These are phyloP conservation scores for Parietichytrium sp. DNA, from an alignment of 108 stramenopile genomes.

Conservation along the genomic window DNA sequence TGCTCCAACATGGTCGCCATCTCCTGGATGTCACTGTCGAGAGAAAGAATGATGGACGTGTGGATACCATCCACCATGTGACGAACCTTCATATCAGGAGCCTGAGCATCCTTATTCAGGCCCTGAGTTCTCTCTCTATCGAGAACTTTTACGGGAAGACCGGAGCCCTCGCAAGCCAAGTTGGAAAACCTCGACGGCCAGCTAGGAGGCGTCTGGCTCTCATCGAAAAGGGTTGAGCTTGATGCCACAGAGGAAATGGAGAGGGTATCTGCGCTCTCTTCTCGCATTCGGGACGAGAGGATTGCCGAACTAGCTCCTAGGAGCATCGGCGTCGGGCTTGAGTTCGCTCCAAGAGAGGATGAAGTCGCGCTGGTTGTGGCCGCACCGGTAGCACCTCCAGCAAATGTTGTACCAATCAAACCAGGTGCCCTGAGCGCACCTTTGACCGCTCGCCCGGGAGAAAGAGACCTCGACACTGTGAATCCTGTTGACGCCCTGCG, in stretches of 20 bases:
- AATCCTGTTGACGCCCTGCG: too few species aligned
- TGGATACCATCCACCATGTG: neutral
- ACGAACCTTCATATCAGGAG: neutral
- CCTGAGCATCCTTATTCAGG: neutral
- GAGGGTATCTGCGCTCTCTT: slow-evolving; percentile 10
- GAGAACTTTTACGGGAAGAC: neutral
- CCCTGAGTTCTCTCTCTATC: neutral
- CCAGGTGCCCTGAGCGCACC: neutral
- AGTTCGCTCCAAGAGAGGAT: too few species aligned
- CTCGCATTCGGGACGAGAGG: neutral
- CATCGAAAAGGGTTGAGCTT: neutral
- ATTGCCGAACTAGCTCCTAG: too few species aligned
- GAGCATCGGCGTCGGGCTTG: too few species aligned
- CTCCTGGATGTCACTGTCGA: neutral
- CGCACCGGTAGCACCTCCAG: neutral
- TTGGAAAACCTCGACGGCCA: neutral
- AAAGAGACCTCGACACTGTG: too few species aligned
- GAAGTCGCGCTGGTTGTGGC: neutral
- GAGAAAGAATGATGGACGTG: neutral
- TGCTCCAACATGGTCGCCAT: slow-evolving; percentile 4
- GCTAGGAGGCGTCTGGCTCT: neutral
- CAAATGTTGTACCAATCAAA: neutral
- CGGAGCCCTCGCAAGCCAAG: neutral
- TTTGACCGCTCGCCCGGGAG: neutral
- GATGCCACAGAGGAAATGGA: neutral